These are phyloP conservation scores for Lipomyces yamadae DNA, from an alignment of 805 yeast species.

Conservation along the genomic window DNA sequence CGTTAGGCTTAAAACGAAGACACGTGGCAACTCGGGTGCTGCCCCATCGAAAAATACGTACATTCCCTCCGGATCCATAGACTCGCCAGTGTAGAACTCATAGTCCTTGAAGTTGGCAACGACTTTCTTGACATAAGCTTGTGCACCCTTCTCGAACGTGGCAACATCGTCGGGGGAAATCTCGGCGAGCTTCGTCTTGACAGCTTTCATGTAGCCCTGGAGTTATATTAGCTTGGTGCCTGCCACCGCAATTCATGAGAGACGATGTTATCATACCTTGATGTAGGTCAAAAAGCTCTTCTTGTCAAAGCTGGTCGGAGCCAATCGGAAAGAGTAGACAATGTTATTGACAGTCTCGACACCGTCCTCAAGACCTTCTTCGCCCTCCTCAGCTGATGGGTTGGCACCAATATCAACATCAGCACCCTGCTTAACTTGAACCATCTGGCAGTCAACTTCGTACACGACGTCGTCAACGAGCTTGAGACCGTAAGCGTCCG, in stretches of 20 bases:
- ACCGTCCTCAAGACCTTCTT: slow-evolving; percentile 80
- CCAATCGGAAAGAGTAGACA: slow-evolving; percentile 98
- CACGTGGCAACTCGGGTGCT: neutral
- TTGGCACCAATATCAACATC: slow-evolving; percentile 99
- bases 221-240: neutral
- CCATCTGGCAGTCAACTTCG: slow-evolving; percentile 96
- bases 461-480: slow-evolving; percentile 87
- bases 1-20: neutral
- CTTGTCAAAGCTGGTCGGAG: slow-evolving; percentile 95
- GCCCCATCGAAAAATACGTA: slow-evolving; percentile 6
- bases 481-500: slow-evolving; percentile 93
- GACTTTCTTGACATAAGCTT: slow-evolving; percentile 93
- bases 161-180: slow-evolving; percentile 83
- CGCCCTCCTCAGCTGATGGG: slow-evolving; percentile 96
- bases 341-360: slow-evolving; percentile 95
- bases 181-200: slow-evolving; percentile 91
- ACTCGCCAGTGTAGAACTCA: slow-evolving; percentile 99
- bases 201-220: slow-evolving; percentile 88
- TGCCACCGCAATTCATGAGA: neutral
- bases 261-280: slow-evolving; percentile 52
- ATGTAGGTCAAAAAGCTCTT: slow-evolving; percentile 95
- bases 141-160: slow-evolving; percentile 96
- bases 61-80: slow-evolving; percentile 99
- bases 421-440: slow-evolving; percentile 80
- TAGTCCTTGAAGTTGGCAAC: slow-evolving; percentile 95